Evolutionary conservation across 345 rosid species (phyloP), one percentile per base, ranked within the genome.

Genomic region (Triadica sebifera): DNA sequence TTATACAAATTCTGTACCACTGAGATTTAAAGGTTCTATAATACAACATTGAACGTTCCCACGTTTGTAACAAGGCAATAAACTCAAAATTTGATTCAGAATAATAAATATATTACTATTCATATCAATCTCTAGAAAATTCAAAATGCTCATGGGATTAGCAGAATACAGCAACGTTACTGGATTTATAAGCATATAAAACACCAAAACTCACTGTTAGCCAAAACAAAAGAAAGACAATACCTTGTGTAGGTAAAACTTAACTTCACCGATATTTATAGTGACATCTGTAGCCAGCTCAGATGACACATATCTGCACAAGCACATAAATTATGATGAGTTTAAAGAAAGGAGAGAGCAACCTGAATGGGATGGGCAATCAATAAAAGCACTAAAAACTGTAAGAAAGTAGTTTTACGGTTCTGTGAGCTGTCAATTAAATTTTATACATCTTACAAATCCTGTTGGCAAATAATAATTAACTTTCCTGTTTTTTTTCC

Each of bases 161-260:
- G 43, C 24, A 11, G 41, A 43, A 50, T 65, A 55, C 13, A 67
- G 57, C 29, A 46, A 47, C 0, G 6, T 43, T n/a, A 47, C 16
- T 17, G 5, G 3, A 17, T 67, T 25, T 16, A 13, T 51, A 51
- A 20, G 20, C 29, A 22, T 3, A 73, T 24, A 49, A 22, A 47
- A 29, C 43, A 67, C 46, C 16, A 56, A 64, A 22, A 73, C 29
- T 43, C 38, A 65, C 43, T 22, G 10, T 53, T 25, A 10, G 51
- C 47, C 56, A 72, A 12, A 24, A n/a, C n/a, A 22, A 56, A 8
- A 16, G 0, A 22, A 37, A 50, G 55, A 24, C 15, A 20, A 25
- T 81, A 94, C 98, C 98, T 92, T 94, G 70, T 94, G 98, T 57
- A 94, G 92, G 82, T 77, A 76, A 85, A 92, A 94, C 78, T 91